phyloP scores from a whole-genome alignment of 1,284 basidiomycete genomes.

The Irpex lacteus region DNA sequence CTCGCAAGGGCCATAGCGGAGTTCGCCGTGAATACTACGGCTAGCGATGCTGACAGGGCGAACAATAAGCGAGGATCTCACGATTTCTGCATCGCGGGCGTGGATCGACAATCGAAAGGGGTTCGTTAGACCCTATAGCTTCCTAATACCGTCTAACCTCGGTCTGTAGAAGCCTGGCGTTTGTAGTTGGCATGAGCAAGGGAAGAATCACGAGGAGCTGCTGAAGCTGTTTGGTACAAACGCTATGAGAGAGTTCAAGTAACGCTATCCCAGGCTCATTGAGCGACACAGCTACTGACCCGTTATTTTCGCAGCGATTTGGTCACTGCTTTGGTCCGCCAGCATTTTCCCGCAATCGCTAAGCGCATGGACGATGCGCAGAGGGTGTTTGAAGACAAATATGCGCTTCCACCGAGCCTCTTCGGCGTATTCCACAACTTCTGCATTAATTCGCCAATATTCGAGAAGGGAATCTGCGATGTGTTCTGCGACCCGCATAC shows the following conservation, averaged over 20 bases:
- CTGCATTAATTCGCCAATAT: slow-evolving; percentile 4
- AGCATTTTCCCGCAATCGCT: background rate
- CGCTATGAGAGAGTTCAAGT: background rate
- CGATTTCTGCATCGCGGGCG: background rate
- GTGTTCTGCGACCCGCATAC: slow-evolving; percentile 1
- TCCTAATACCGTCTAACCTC: background rate
- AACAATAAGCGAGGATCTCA: background rate
- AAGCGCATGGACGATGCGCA: background rate
- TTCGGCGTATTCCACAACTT: slow-evolving; percentile 7
- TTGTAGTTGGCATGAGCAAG: background rate
- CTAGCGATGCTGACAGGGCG: background rate
- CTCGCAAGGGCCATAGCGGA: background rate
- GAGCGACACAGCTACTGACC: background rate
- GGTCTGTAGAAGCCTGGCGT: background rate
- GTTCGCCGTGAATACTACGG: background rate
- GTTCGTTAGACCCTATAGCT: background rate
- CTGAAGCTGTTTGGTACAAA: background rate
- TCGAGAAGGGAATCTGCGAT: background rate
- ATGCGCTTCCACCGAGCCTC: background rate
- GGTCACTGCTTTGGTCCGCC: background rate
- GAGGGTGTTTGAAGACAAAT: background rate
- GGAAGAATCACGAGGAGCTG: background rate
- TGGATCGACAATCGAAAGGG: background rate
- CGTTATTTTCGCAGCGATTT: background rate
- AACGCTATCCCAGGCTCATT: background rate